Conservation (phyloP, 306 rosid species). For the Parietaria judaica region DNA sequence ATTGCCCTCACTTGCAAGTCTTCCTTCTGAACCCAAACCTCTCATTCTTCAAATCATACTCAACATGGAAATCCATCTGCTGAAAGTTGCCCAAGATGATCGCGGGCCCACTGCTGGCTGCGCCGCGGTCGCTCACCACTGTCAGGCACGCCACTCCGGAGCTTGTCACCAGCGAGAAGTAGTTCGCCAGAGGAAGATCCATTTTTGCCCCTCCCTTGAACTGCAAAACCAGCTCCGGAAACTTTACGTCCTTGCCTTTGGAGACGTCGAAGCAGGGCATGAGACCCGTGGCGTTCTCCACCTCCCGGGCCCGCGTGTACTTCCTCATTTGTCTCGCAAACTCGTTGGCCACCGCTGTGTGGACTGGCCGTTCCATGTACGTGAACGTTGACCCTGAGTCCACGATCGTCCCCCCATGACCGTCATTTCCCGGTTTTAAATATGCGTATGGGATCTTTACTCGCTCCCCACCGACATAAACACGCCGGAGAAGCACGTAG, state of each 20-base stretch:
- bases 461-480: slow-evolving; percentile 39
- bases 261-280: slow-evolving; percentile 52
- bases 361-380: slow-evolving; percentile 56
- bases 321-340: slow-evolving; percentile 54
- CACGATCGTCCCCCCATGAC: slow-evolving; percentile 72
- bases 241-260: slow-evolving; percentile 12
- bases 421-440: slow-evolving; percentile 39
- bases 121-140: slow-evolving; percentile 22
- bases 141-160: slow-evolving; percentile 49
- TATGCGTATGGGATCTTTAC: slow-evolving; percentile 50
- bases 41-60: slow-evolving; percentile 59
- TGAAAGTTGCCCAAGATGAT: slow-evolving; percentile 67
- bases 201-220: slow-evolving; percentile 86
- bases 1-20: slow-evolving; percentile 22
- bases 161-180: slow-evolving; percentile 41
- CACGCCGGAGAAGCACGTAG: slow-evolving; percentile 45
- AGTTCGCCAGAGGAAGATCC: slow-evolving; percentile 45
- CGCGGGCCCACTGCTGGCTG: slow-evolving; percentile 46
- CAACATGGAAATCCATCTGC: slow-evolving; percentile 70
- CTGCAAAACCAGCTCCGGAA: slow-evolving; percentile 52
- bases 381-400: slow-evolving; percentile 88
- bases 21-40: slow-evolving; percentile 57
- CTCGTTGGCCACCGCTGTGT: slow-evolving; percentile 35
- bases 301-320: slow-evolving; percentile 40
- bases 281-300: slow-evolving; percentile 54